Base-by-base conservation (phyloP, 768 basidiomycete genomes). In the Hygrocybe coccinea region DNA sequence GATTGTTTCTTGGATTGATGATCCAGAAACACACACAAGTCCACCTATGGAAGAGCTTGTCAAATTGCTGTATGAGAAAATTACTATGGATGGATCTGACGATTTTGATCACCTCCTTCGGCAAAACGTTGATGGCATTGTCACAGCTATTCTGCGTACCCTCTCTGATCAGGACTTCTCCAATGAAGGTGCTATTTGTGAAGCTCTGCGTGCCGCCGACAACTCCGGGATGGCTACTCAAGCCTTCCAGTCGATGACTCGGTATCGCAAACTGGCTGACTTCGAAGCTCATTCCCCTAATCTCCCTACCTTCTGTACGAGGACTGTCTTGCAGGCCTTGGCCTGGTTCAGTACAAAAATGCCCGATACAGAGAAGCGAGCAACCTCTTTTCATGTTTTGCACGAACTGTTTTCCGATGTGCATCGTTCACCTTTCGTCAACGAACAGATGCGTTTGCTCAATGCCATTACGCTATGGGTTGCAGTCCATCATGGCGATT, bases 361-460 rank as follows among this genome's bases (percentile, higher is more conserved):
- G 5, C 67, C 75, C 3, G 67, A 71, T 12, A 75, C 77, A 17
- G 72, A 80, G 39, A 71, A 69, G 22, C 70, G 72, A n/a, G 80
- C 86, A 10, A 82, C 82, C 48, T 82, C 84, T 4, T 94, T 90
- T 66, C 91, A 94, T 57, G 79, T 90, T 53, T 67, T 91, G 24
- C 86, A 87, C 56, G 79, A 82, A 50, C 75, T 95, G 12, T 83
- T 95, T 59, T 77, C 84, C 5, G 76, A 78, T 38, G 71, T 92
- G 8, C 80, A 89, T 56, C 67, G 71, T 9, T 82, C 83, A 0
- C 85, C 85, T 17, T 76, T 97, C 37, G 79, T 95, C 58, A 89
- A 91, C 66, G 91, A 95, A 65, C 90, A 95, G 65, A 69, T 84
- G 38, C 83, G 95, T 11, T 71, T 86, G 25, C 64, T 94, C 38